Percentiles rank a stretch among this genome's conserved stretches.
Conservation (phyloP, 805 yeast species). For the Barnettozyma californica region DNA sequence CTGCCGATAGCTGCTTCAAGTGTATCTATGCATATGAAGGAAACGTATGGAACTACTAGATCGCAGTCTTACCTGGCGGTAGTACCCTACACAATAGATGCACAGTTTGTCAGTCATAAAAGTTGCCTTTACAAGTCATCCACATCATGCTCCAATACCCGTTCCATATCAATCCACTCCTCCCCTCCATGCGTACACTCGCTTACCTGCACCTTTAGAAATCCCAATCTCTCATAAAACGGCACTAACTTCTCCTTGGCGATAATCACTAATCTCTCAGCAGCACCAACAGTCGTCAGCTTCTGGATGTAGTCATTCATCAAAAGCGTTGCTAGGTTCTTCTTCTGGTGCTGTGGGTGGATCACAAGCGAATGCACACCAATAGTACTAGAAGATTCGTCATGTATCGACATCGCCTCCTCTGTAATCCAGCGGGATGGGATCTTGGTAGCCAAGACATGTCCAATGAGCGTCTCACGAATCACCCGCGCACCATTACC, state of each 20-base stretch:
- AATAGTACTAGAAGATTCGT: conserved; percentile 65
- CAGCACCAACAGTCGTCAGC: conserved; percentile 80
- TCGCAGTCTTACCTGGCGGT: too few species aligned
- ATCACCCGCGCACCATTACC: conserved; percentile 32
- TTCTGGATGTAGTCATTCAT: conserved; percentile 89
- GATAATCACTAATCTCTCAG: conserved; percentile 67
- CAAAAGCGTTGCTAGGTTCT: conserved; percentile 76
- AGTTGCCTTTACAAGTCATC: conserved; percentile 30
- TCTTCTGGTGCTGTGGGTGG: conserved; percentile 71
- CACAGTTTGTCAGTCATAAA: background rate
- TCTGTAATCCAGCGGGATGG: conserved; percentile 44
- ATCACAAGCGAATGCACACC: conserved; percentile 83
- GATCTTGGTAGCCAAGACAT: conserved; percentile 73
- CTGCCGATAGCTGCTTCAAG: too few species aligned
- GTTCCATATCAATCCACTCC: conserved; percentile 54
- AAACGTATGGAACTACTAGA: too few species aligned
- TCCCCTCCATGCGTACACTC: conserved; percentile 47
- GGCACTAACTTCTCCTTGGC: conserved; percentile 65
- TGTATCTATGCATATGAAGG: too few species aligned
- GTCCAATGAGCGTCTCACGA: conserved; percentile 69
- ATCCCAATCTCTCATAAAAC: conserved; percentile 81
- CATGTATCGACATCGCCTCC: conserved; percentile 61
- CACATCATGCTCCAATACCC: conserved; percentile 37
- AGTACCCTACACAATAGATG: too few species aligned
- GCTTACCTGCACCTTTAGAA: conserved; percentile 57